These are phyloP conservation scores for Cladosporium colombiae DNA, from an alignment of 2,329 filamentous ascomycete species.

Conservation along the genomic window DNA sequence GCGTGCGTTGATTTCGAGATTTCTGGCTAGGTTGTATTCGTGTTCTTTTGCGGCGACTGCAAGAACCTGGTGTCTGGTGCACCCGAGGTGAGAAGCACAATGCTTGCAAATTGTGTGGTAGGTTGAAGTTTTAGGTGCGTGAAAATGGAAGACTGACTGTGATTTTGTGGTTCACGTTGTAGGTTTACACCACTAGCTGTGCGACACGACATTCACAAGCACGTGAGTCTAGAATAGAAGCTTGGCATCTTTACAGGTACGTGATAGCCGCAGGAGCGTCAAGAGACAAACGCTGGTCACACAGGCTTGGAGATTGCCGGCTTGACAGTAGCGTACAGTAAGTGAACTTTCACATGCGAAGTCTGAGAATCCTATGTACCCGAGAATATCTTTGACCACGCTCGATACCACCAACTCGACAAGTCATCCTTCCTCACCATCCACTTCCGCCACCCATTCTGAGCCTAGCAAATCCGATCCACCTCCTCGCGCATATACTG, in stretches of 20 bases:
- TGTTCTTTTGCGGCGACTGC: not conserved
- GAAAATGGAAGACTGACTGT: not conserved
- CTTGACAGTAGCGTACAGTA: not conserved
- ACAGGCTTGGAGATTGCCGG: not conserved
- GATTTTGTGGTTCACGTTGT: not conserved
- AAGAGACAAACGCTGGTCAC: not conserved
- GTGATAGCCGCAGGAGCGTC: no score
- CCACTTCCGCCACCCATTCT: not conserved
- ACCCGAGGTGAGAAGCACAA: not conserved
- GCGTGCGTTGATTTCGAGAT: not conserved
- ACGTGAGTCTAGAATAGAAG: not conserved
- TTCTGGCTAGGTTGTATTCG: not conserved
- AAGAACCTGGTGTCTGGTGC: not conserved
- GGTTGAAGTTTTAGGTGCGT: not conserved
- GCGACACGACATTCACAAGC: not conserved
- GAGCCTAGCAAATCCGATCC: not conserved
- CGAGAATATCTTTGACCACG: not conserved
- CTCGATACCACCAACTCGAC: not conserved
- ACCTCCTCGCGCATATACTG: not conserved
- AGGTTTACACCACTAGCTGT: not conserved
- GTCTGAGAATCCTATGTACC: not conserved
- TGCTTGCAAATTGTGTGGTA: not conserved
- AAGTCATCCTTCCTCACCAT: not conserved
- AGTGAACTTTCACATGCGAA: not conserved
- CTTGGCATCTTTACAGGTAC: no score